Percentiles rank a stretch among this genome's conserved stretches.
These are phyloP conservation scores for Lagenidium giganteum DNA, from an alignment of 352 stramenopile species.

Conservation along the genomic window DNA sequence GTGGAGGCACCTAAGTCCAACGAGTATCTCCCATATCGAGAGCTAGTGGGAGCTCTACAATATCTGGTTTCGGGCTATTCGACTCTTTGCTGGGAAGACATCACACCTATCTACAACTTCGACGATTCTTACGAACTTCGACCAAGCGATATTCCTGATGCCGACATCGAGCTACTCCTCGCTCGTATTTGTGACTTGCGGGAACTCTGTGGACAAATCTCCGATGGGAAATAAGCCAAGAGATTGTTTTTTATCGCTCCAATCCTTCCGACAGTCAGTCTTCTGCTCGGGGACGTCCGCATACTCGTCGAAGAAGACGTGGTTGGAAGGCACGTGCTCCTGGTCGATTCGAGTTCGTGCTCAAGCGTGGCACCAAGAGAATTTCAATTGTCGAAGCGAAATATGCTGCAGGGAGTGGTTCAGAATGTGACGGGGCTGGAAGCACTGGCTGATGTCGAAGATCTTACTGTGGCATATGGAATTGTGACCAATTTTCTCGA, in stretches of 20 bases:
- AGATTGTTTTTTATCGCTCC: conserved; percentile 12
- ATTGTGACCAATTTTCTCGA: conserved; percentile 24
- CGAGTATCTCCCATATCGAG: too few species aligned
- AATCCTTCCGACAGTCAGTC: conserved; percentile 14
- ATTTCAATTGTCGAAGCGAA: conserved; percentile 17
- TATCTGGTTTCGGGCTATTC: too few species aligned
- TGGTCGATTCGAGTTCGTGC: conserved; percentile 20
- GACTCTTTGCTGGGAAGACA: conserved; percentile 2
- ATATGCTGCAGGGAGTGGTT: conserved; percentile 16
- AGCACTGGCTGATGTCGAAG: conserved; percentile 18
- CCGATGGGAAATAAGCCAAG: conserved; percentile 11
- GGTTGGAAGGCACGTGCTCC: conserved; percentile 14
- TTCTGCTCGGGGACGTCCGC: conserved; percentile 11
- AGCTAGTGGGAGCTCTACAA: too few species aligned
- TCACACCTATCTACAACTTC: conserved; percentile 8
- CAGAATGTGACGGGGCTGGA: conserved; percentile 15
- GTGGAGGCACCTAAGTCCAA: too few species aligned
- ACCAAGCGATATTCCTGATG: conserved; percentile 4
- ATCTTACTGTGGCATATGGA: conserved; percentile 8
- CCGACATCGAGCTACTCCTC: background rate
- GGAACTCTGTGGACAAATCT: conserved; percentile 7
- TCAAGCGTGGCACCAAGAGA: conserved; percentile 17
- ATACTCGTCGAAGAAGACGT: conserved; percentile 19
- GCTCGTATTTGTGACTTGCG: conserved; percentile 4
- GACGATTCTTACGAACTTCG: conserved; percentile 5